phyloP scores from a whole-genome alignment of 2,329 filamentous ascomycete genomes.

The Stromatinia cepivora region DNA sequence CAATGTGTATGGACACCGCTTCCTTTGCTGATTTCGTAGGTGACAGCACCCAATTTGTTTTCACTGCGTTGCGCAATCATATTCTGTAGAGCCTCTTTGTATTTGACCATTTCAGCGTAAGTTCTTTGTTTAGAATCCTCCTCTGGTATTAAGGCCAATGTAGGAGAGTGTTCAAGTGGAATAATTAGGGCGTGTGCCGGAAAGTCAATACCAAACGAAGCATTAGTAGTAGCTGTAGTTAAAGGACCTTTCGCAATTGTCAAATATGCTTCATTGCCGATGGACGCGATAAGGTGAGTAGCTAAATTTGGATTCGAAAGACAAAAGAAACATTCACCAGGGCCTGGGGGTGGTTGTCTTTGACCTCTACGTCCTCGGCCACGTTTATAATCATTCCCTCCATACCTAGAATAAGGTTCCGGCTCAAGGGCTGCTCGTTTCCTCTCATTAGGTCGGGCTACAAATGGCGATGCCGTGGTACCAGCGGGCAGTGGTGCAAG shows the following conservation, averaged over 20 bases:
- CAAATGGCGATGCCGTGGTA: conserved; percentile 74
- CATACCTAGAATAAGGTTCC: conserved; percentile 56
- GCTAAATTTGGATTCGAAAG: conserved; percentile 82
- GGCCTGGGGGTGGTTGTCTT: conserved; percentile 62
- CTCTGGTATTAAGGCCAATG: conserved; percentile 63
- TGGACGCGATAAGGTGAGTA: conserved; percentile 84
- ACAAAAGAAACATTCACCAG: conserved; percentile 91
- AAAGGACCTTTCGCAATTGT: conserved; percentile 92
- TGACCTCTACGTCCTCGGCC: conserved; percentile 49
- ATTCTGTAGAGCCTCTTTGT: conserved; percentile 72
- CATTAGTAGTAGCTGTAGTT: conserved; percentile 68
- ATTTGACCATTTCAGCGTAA: conserved; percentile 78
- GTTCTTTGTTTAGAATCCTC: conserved; percentile 56
- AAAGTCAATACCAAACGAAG: conserved; percentile 64
- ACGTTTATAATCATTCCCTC: conserved; percentile 45
- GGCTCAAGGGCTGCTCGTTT: conserved; percentile 51
- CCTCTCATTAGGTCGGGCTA: conserved; percentile 55
- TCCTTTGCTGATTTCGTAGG: conserved; percentile 85
- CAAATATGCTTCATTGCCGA: conserved; percentile 83
- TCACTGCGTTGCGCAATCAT: conserved; percentile 65
- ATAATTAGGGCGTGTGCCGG: conserved; percentile 90
- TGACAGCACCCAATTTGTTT: conserved; percentile 73
- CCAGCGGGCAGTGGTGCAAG: conserved; percentile 64
- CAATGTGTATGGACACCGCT: conserved; percentile 87
- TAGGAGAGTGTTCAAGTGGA: conserved; percentile 78